Evolutionary conservation across 1,284 basidiomycete species (phyloP).

Genomic region (Marasmius sp.): DNA sequence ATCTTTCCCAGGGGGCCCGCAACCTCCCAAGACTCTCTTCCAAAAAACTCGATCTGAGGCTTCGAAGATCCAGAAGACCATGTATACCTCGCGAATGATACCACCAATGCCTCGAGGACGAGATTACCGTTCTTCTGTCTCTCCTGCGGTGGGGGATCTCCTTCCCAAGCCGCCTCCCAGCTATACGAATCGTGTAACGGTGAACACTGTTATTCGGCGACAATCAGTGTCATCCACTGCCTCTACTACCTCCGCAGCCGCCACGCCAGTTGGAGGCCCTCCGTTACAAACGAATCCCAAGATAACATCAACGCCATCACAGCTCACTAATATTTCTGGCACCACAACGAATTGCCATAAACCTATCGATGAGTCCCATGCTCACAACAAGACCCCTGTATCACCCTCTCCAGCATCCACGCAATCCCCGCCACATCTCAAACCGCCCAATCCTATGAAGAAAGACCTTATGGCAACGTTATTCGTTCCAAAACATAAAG

Average conservation of each 20-base stretch:
- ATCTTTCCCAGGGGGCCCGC: slow-evolving; percentile 43
- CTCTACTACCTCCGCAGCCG: slow-evolving; percentile 6
- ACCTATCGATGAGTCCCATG: not conserved
- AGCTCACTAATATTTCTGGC: slow-evolving; percentile 7
- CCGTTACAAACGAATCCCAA: not conserved
- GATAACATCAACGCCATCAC: slow-evolving; percentile 12
- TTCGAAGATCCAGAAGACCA: slow-evolving; percentile 60
- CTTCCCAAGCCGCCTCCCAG: slow-evolving; percentile 18
- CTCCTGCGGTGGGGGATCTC: slow-evolving; percentile 19
- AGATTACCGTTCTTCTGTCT: slow-evolving; percentile 36
- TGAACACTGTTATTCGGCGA: slow-evolving; percentile 40
- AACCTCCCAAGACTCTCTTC: slow-evolving; percentile 66
- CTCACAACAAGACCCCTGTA: not conserved
- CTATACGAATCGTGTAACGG: slow-evolving; percentile 37
- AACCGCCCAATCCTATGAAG: slow-evolving; percentile 41
- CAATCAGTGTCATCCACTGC: slow-evolving; percentile 24
- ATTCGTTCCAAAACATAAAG: slow-evolving; percentile 75
- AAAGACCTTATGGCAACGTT: slow-evolving; percentile 65
- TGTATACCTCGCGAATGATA: slow-evolving; percentile 51
- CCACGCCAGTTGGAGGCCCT: not conserved
- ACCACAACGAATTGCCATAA: not conserved
- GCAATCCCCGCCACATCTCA: slow-evolving; percentile 20
- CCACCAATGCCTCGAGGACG: slow-evolving; percentile 50
- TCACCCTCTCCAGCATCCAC: slow-evolving; percentile 16
- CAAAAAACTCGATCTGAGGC: slow-evolving; percentile 74